Evolutionary conservation across 116 monocot genomes (phyloP), one percentile per base, ranked within the genome.

Genomic region (Trichopus zeylanicus): DNA sequence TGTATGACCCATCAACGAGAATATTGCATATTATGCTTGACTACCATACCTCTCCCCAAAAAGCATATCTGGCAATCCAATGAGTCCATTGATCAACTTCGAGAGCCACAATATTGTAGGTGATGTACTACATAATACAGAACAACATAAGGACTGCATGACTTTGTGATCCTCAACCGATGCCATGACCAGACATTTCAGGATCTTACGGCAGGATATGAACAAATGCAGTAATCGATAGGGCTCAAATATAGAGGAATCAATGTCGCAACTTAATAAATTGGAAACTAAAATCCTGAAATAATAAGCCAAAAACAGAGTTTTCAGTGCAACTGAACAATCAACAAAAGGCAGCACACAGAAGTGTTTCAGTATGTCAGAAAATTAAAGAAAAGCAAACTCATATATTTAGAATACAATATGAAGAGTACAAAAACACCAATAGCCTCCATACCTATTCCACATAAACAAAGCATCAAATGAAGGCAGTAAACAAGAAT

Each of bases 1-100:
- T 37, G 90, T 89, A 49, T 95, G 76, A 66, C 87, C 84, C 48
- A 87, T 60, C 74, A 90, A 68, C 52, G 60, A 46, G 59, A 72
- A 76, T 25, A 81, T 74, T 49, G 66, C 34, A 56, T 69, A 59
- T 23, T 77, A 70, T 24, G 62, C 52, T 51, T 75, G 70, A 59
- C 15, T 31, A 57, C 25, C 31, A 53, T 58, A 27, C 15, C n/a
- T n/a, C n/a, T 65, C 60, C 13, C 48, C 67, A 65, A 59, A 74
- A 47, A 59, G 48, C 25, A 31, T 37, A 63, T 54, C 53, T 32
- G 75, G 62, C 64, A 86, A 42, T 56, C 68, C 67, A 60, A 66
- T 65, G 47, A 92, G 20, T 65, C 55, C 59, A 42, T 56, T 35
- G 33, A 83, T 76, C 11, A 90, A 90, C 51, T 66, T 73, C 49